A percentile compares a stretch with the other conserved stretches of the same genome.
Conservation (phyloP, 1,284 basidiomycete species). For the Cutaneotrichosporon mucoides region DNA sequence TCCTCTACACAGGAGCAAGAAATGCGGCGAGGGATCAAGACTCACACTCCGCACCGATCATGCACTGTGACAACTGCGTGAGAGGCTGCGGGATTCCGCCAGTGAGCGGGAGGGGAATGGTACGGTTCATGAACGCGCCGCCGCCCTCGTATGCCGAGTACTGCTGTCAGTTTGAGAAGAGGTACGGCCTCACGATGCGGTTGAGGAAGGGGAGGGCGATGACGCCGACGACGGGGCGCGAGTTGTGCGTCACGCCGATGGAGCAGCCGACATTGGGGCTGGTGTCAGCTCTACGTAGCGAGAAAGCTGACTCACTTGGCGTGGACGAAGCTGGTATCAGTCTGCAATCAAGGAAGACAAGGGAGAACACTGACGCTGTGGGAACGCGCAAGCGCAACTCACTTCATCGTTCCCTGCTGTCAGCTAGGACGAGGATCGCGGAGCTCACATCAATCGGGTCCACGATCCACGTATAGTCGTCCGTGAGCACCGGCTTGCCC, state of each 20-base stretch:
- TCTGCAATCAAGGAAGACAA: background rate
- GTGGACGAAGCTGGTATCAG: slow-evolving; percentile 41
- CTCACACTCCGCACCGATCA: slow-evolving; percentile 74
- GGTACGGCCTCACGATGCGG: too few species aligned
- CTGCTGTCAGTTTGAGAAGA: too few species aligned
- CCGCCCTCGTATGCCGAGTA: slow-evolving; percentile 74
- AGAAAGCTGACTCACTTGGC: slow-evolving; percentile 30
- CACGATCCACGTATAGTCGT: slow-evolving; percentile 55
- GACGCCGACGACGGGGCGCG: slow-evolving; percentile 75
- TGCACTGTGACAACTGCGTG: slow-evolving; percentile 68
- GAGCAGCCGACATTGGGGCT: slow-evolving; percentile 54
- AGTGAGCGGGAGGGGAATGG: slow-evolving; percentile 64
- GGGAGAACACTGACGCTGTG: too few species aligned
- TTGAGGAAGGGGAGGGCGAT: slow-evolving; percentile 86
- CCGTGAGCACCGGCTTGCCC: slow-evolving; percentile 60
- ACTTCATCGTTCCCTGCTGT: slow-evolving; percentile 47
- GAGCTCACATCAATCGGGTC: slow-evolving; percentile 46
- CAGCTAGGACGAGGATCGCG: background rate
- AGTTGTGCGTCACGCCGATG: slow-evolving; percentile 78
- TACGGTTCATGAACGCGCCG: slow-evolving; percentile 69
- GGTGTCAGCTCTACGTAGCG: background rate
- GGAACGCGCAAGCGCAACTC: slow-evolving; percentile 5
- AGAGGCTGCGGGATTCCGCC: slow-evolving; percentile 68
- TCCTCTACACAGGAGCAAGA: too few species aligned
- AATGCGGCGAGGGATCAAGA: too few species aligned